Conservation (phyloP, 2,329 filamentous ascomycete species). For the Hypoxylon rubiginosum region DNA sequence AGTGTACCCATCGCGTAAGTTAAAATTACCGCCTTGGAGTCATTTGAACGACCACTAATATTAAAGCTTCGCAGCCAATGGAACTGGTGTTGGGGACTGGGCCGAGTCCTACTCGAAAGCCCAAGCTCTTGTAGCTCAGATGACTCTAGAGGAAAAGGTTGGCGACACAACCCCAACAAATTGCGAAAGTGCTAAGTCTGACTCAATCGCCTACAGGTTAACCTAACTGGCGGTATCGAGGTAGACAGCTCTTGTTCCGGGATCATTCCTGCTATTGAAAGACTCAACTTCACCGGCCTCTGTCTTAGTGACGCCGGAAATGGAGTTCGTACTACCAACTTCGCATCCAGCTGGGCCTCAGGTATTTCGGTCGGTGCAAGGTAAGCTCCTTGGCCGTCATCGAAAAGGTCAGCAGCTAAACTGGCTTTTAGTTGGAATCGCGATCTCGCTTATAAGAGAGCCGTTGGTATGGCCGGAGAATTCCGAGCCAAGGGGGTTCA, state of each 20-base stretch:
- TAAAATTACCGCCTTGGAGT: not conserved
- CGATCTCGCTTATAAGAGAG: slow-evolving; percentile 75
- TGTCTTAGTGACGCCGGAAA: slow-evolving; percentile 56
- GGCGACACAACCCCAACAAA: not conserved
- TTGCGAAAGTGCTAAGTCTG: not conserved
- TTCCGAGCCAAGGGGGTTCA: slow-evolving; percentile 83
- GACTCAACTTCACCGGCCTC: slow-evolving; percentile 57
- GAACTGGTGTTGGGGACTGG: slow-evolving; percentile 53
- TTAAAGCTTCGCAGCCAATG: slow-evolving; percentile 43
- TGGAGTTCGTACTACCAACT: slow-evolving; percentile 54
- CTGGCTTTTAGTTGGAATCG: slow-evolving; percentile 78
- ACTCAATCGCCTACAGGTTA: slow-evolving; percentile 44
- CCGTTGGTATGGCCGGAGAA: slow-evolving; percentile 80
- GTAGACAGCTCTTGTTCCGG: slow-evolving; percentile 57
- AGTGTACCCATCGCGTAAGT: slow-evolving; percentile 54
- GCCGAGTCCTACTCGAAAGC: slow-evolving; percentile 54
- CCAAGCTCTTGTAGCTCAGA: slow-evolving; percentile 52
- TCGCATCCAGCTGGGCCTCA: slow-evolving; percentile 58
- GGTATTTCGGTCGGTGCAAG: slow-evolving; percentile 73
- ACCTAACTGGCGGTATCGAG: slow-evolving; percentile 54
- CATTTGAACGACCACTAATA: slow-evolving; percentile 28
- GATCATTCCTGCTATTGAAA: slow-evolving; percentile 55
- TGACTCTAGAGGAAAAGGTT: slow-evolving; percentile 58
- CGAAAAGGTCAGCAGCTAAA: slow-evolving; percentile 48
- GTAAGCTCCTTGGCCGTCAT: slow-evolving; percentile 27